These are phyloP conservation scores for Sicyos edulis DNA, from an alignment of 306 rosid species.

Conservation along the genomic window DNA sequence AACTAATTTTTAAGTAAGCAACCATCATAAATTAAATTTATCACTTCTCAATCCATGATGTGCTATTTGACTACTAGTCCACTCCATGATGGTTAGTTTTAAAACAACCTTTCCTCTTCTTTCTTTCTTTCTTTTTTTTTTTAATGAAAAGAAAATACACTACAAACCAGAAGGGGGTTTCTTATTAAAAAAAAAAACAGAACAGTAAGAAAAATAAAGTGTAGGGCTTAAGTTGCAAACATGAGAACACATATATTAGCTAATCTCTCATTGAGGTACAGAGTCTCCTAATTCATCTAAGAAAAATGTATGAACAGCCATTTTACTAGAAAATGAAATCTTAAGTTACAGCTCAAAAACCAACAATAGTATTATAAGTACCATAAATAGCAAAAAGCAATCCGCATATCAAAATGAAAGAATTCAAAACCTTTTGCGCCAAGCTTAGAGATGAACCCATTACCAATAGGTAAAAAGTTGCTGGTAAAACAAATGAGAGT, in stretches of 20 bases:
- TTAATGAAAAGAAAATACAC: no score
- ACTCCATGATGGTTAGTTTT: neutral
- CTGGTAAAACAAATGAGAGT: slow-evolving; percentile 83
- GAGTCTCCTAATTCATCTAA: neutral
- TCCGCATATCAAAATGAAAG: slow-evolving; percentile 46
- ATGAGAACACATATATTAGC: neutral
- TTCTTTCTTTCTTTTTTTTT: no score
- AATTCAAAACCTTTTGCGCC: slow-evolving; percentile 57
- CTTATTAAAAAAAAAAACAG: no score
- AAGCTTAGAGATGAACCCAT: slow-evolving; percentile 53
- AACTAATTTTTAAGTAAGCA: no score
- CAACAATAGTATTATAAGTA: slow-evolving; percentile 53
- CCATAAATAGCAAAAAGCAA: slow-evolving; percentile 76
- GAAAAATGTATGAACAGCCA: neutral
- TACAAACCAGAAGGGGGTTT: neutral
- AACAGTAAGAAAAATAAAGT: no score
- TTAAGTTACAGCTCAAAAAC: slow-evolving; percentile 32
- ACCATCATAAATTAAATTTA: no score
- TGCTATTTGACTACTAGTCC: no score
- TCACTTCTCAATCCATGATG: no score
- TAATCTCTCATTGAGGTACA: neutral
- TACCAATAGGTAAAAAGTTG: slow-evolving; percentile 59
- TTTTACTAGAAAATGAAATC: neutral
- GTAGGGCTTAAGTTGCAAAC: neutral
- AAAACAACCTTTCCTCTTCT: neutral